Percentiles rank a stretch among this genome's conserved stretches.
These are phyloP conservation scores for Penicillium coffeae DNA, from an alignment of 495 filamentous ascomycete species.

Conservation along the genomic window DNA sequence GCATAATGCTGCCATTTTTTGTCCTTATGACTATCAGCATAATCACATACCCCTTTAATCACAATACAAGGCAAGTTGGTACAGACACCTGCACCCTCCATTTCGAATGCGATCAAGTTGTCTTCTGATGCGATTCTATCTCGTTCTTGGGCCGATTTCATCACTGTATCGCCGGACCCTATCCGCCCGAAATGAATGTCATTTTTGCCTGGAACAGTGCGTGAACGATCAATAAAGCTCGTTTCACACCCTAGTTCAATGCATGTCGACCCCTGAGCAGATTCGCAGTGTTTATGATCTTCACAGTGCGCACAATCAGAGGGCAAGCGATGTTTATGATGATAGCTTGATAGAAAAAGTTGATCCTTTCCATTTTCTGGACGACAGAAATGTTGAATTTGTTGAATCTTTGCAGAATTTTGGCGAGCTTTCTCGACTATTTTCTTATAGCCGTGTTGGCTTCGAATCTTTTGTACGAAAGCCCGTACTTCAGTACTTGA, in stretches of 20 bases:
- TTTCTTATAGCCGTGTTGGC: background rate
- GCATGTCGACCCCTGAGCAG: slow-evolving; percentile 1
- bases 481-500: background rate
- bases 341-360: slow-evolving; percentile 3
- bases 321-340: slow-evolving; percentile 1
- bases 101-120: background rate
- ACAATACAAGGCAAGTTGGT: background rate
- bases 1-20: background rate
- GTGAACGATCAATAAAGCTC: background rate
- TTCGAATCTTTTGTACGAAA: background rate
- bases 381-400: background rate
- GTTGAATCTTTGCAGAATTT: background rate
- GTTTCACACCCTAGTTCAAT: background rate
- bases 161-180: background rate
- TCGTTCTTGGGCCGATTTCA: background rate
- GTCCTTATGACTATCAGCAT: slow-evolving; percentile 1
- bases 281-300: background rate
- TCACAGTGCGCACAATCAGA: background rate
- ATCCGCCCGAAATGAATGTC: background rate
- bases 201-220: background rate
- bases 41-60: background rate
- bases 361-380: background rate
- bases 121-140: background rate
- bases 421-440: background rate
- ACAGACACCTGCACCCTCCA: background rate